Evolutionary conservation across 768 basidiomycete genomes (phyloP), one percentile per base, ranked within the genome.

Genomic region (Pseudohyphozyma bogoriensis): DNA sequence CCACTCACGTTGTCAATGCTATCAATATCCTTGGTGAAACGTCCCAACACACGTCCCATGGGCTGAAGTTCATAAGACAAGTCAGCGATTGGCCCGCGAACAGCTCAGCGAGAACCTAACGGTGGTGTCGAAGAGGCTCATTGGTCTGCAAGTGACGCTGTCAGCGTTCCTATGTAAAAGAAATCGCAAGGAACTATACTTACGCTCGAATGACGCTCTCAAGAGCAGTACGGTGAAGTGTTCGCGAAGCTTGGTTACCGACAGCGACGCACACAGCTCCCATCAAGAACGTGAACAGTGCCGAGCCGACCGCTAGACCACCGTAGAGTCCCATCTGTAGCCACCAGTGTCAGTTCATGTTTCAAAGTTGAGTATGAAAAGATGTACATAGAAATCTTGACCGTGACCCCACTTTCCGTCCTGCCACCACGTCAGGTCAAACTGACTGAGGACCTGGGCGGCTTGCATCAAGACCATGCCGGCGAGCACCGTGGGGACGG

Each of bases 1-100:
- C 89, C 87, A 78, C 60, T 67, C 44, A 79, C 58, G 65, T 87
- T 89, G 70, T 89, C 88, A 56, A 88, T 78, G 0, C 83, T 86
- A 69, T 46, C 35, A 42, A 45, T 22, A 20, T 46, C 37, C 24
- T 67, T 69, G 39, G 49, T 24, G 49, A 44, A n/a, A 15, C n/a
- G n/a, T n/a, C n/a, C n/a, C n/a, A n/a, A n/a, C n/a, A n/a, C n/a
- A n/a, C n/a, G n/a, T n/a, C n/a, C n/a, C n/a, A n/a, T n/a, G n/a
- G n/a, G n/a, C n/a, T n/a, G n/a, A n/a, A n/a, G n/a, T n/a, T n/a
- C n/a, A n/a, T n/a, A n/a, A n/a, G n/a, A n/a, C n/a, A 42, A 20
- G 8, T 42, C 7, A 42, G 40, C 40, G 18, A 42, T 42, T 42
- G 40, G 18, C 18, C 7, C 8, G 9, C n/a, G 37, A 37, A 37